phyloP scores from a whole-genome alignment of 1,139 yeast genomes.

The Kodamaea ohmeri region DNA sequence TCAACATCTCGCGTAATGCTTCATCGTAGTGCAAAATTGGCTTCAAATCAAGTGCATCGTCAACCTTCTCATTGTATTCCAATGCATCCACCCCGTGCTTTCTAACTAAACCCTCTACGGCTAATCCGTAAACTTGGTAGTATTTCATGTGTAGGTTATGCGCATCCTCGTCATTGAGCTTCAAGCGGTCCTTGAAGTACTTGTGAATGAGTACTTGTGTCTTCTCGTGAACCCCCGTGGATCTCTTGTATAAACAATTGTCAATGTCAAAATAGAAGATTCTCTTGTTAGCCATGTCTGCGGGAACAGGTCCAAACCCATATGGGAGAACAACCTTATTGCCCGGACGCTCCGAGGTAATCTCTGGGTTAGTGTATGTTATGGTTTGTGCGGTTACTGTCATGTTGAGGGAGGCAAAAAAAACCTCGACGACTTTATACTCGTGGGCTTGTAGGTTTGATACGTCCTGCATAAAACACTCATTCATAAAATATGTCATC shows the following conservation, averaged over 20 bases:
- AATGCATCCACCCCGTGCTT: conserved; percentile 82
- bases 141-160: conserved; percentile 65
- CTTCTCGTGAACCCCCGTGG: conserved; percentile 74
- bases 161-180: conserved; percentile 74
- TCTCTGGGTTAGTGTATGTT: conserved; percentile 19
- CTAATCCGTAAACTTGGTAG: conserved; percentile 85
- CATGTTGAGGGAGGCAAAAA: conserved; percentile 6
- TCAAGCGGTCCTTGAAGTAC: conserved; percentile 66
- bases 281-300: conserved; percentile 27
- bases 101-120: conserved; percentile 86
- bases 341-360: conserved; percentile 25
- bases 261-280: conserved; percentile 91
- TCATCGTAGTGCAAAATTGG: conserved; percentile 62
- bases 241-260: conserved; percentile 77
- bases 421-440: not conserved
- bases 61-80: conserved; percentile 84
- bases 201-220: conserved; percentile 86
- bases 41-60: conserved; percentile 87
- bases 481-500: conserved; percentile 17
- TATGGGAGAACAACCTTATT: conserved; percentile 38
- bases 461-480: not conserved
- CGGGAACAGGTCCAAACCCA: conserved; percentile 48
- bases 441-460: too few species aligned
- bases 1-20: conserved; percentile 49
- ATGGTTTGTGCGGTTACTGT: conserved; percentile 12